These are phyloP conservation scores for Acer campestre DNA, from an alignment of 345 rosid genomes.

Conservation along the genomic window DNA sequence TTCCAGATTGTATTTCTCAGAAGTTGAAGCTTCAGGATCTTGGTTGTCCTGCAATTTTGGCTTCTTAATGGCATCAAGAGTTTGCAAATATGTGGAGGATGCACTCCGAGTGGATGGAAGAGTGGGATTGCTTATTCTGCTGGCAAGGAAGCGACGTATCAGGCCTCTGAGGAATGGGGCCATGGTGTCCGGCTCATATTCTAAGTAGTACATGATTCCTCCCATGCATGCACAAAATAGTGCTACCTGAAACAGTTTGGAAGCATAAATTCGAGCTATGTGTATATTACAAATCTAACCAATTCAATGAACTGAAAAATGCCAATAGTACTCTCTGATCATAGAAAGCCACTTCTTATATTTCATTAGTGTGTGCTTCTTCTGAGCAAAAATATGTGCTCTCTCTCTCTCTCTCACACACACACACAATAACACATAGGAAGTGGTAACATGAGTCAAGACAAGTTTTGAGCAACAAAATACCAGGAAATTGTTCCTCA, in stretches of 20 bases:
- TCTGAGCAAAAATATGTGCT: not conserved
- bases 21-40: constrained; percentile 47
- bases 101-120: constrained; percentile 52
- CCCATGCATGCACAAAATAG: constrained; percentile 98
- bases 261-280: constrained; percentile 4
- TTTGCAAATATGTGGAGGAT: constrained; percentile 70
- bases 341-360: not conserved
- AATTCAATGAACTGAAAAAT: not conserved
- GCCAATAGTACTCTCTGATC: not conserved
- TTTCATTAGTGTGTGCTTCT: not conserved
- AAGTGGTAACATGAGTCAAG: not conserved
- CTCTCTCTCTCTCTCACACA: not conserved
- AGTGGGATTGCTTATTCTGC: constrained; percentile 86
- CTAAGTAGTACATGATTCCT: constrained; percentile 95
- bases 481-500: not conserved
- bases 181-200: constrained; percentile 95
- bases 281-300: not conserved
- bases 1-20: constrained; percentile 84
- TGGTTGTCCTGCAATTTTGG: constrained; percentile 54
- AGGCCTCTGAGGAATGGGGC: constrained; percentile 91
- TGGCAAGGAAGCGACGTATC: constrained; percentile 92
- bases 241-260: constrained; percentile 64
- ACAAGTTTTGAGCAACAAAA: not conserved
- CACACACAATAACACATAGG: not conserved
- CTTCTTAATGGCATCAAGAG: constrained; percentile 63